Percentiles rank a stretch among this genome's conserved stretches.
Evolutionary conservation across 129 eudicot species (phyloP).

Genomic region (Chrysanthemum lavandulifolium): DNA sequence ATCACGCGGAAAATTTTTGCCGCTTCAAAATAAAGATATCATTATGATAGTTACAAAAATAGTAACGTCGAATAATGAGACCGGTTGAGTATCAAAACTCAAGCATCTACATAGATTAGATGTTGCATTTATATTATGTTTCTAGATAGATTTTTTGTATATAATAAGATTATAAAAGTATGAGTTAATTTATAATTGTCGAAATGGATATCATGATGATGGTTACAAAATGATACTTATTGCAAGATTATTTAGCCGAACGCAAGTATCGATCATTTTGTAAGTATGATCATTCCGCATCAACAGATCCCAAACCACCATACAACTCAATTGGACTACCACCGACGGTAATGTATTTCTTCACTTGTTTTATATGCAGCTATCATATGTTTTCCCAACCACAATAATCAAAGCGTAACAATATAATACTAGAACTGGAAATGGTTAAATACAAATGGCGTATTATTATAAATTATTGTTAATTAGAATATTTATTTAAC

Average conservation of each 20-base stretch:
- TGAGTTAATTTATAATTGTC: background rate
- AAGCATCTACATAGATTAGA: too few relatives aligned
- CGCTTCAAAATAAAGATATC: too few relatives aligned
- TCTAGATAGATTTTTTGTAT: background rate
- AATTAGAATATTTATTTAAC: background rate
- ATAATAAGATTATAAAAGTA: background rate
- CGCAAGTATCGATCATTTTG: background rate
- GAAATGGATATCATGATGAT: background rate
- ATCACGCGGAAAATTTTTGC: too few relatives aligned
- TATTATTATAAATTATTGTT: background rate
- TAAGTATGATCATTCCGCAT: background rate
- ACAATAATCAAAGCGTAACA: too few relatives aligned
- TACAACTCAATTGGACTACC: conserved; percentile 4
- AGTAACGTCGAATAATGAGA: too few relatives aligned
- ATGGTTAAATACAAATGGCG: too few relatives aligned
- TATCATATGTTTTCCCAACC: too few relatives aligned
- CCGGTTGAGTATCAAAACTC: too few relatives aligned
- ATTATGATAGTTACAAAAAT: too few relatives aligned
- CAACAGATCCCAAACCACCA: background rate
- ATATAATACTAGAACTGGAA: too few relatives aligned
- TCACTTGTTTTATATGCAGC: background rate
- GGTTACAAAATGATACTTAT: background rate
- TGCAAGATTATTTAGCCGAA: background rate
- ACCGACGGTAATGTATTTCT: conserved; percentile 7
- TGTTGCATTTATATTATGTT: too few relatives aligned